phyloP scores from a whole-genome alignment of 176 grass and related monocot genomes.

The Guadua angustifolia region DNA sequence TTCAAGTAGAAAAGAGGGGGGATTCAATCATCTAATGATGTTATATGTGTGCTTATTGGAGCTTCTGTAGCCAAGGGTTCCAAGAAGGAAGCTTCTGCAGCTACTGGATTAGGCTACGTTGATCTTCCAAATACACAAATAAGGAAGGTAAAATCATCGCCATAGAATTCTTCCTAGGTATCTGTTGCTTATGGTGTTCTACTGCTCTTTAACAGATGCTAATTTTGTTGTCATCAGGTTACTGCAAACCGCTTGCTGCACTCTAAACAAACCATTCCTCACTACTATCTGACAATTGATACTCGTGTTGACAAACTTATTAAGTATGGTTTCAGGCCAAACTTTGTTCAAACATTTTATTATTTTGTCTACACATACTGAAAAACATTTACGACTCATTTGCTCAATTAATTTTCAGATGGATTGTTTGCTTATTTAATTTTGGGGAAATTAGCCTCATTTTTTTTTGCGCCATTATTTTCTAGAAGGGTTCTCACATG shows the following conservation, averaged over 20 bases:
- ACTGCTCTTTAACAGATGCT: background rate
- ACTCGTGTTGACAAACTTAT: constrained; percentile 44
- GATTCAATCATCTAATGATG: background rate
- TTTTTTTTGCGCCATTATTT: constrained; percentile 16
- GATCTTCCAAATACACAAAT: constrained; percentile 74
- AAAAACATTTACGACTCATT: background rate
- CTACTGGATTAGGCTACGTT: constrained; percentile 52
- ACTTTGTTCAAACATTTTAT: constrained; percentile 39
- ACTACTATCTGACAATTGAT: constrained; percentile 52
- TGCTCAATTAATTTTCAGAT: constrained; percentile 6
- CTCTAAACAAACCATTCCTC: constrained; percentile 79
- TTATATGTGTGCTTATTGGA: constrained; percentile 27
- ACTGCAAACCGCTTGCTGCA: constrained; percentile 66
- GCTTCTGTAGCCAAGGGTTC: constrained; percentile 52
- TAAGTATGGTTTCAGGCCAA: constrained; percentile 16
- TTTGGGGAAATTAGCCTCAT: background rate
- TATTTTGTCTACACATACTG: background rate
- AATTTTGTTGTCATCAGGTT: constrained; percentile 41
- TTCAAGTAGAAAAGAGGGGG: background rate
- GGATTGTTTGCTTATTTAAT: background rate
- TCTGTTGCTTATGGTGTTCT: background rate
- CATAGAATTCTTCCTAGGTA: constrained; percentile 2
- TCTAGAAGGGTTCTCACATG: background rate
- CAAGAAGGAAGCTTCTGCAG: constrained; percentile 37
- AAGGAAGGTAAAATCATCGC: constrained; percentile 52